Conservation (phyloP, 2,329 filamentous ascomycete genomes). For the Xylaria sp. region DNA sequence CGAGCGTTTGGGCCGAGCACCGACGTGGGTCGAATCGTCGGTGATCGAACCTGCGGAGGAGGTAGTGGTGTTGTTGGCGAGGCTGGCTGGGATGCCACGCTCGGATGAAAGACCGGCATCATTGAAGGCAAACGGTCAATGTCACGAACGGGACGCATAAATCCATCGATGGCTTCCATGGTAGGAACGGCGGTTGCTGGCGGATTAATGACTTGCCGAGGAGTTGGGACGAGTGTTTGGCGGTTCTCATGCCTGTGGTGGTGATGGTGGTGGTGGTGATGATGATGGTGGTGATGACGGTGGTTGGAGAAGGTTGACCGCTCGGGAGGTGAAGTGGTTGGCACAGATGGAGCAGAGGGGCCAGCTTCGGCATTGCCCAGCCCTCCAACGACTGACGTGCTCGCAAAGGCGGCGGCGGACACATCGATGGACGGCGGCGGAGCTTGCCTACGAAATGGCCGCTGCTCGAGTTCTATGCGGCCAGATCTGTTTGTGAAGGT, state of each 20-base stretch:
- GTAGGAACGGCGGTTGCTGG: conserved; percentile 73
- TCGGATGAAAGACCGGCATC: conserved; percentile 73
- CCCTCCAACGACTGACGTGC: conserved; percentile 54
- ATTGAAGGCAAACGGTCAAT: conserved; percentile 86
- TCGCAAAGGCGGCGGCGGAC: conserved; percentile 63
- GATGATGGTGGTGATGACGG: conserved; percentile 63
- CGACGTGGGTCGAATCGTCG: conserved; percentile 64
- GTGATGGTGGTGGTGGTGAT: conserved; percentile 59
- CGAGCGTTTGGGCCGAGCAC: conserved; percentile 64
- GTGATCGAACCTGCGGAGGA: conserved; percentile 69
- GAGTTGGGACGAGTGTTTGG: conserved; percentile 60
- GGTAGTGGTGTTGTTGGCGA: conserved; percentile 88
- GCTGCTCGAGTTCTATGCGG: conserved; percentile 67
- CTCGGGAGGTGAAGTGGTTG: conserved; percentile 76
- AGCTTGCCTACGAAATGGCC: conserved; percentile 77
- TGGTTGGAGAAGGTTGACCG: conserved; percentile 68
- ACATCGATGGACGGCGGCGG: conserved; percentile 88
- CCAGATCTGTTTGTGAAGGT: conserved; percentile 65
- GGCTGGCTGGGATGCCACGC: conserved; percentile 86
- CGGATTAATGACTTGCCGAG: conserved; percentile 69
- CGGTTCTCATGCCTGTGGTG: conserved; percentile 62
- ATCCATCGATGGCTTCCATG: conserved; percentile 76
- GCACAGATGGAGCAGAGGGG: conserved; percentile 68
- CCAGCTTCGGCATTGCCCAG: conserved; percentile 63
- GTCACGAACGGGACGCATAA: conserved; percentile 83